Percentiles rank a stretch among this genome's conserved stretches.
Evolutionary conservation across 1,284 basidiomycete genomes (phyloP).

Genomic region (Golubevia sp.): DNA sequence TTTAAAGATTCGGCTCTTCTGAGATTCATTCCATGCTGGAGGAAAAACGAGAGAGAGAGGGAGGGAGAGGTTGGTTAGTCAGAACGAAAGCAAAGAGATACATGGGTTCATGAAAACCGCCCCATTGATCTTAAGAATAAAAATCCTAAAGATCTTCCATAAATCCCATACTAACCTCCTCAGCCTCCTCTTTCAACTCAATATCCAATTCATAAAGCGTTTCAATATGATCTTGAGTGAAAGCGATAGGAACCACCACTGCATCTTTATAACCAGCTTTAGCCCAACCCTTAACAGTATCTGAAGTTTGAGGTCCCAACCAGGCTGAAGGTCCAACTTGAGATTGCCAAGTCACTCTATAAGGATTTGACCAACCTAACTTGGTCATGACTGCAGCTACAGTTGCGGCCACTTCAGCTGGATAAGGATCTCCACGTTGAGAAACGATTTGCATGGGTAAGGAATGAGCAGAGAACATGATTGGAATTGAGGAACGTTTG

Average conservation of each 20-base stretch:
- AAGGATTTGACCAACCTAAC: constrained; percentile 64
- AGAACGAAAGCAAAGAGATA: not conserved
- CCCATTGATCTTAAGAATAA: no score
- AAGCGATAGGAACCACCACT: constrained; percentile 93
- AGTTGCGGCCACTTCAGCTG: constrained; percentile 91
- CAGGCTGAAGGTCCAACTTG: constrained; percentile 96
- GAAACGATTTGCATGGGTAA: constrained; percentile 73
- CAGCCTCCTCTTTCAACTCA: constrained; percentile 88
- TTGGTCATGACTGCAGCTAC: constrained; percentile 63
- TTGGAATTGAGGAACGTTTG: constrained; percentile 73
- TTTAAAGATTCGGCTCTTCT: constrained; percentile 94
- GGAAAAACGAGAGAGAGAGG: constrained; percentile 9
- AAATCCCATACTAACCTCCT: constrained; percentile 70
- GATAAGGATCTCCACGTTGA: constrained; percentile 89
- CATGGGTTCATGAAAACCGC: not conserved
- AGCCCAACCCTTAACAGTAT: constrained; percentile 88
- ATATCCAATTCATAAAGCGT: constrained; percentile 95
- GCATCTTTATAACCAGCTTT: constrained; percentile 83
- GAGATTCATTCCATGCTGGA: constrained; percentile 85
- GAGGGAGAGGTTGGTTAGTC: constrained; percentile 16
- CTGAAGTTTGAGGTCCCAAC: constrained; percentile 96
- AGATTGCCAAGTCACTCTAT: constrained; percentile 95
- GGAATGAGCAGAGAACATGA: constrained; percentile 97
- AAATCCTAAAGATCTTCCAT: no score
- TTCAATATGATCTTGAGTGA: constrained; percentile 99